Percentiles rank a stretch among this genome's conserved stretches.
Conservation (phyloP, 352 stramenopile species). For the Sclerospora graminicola region DNA sequence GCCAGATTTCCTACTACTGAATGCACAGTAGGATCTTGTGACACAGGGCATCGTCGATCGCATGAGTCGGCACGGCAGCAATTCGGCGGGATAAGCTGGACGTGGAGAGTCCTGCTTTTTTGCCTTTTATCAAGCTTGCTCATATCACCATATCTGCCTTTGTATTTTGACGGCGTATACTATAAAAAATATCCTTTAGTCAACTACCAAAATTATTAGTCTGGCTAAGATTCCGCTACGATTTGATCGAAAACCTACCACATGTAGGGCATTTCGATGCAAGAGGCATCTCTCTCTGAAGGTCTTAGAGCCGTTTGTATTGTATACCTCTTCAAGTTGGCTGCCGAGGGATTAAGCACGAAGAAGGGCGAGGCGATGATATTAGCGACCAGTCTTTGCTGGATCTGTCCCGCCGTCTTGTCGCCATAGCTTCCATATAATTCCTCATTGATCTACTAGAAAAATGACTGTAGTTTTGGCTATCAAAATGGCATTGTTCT, state of each 20-base stretch:
- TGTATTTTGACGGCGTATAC: neutral
- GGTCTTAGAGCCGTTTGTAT: constrained; percentile 5
- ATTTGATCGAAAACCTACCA: neutral
- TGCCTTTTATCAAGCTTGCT: neutral
- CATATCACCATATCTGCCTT: neutral
- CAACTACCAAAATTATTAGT: too few relatives aligned
- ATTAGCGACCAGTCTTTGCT: constrained; percentile 10
- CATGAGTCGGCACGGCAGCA: constrained; percentile 3
- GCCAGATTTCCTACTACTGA: constrained; percentile 19
- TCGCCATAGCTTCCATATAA: constrained; percentile 16
- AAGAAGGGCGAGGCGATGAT: constrained; percentile 7
- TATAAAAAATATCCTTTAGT: too few relatives aligned
- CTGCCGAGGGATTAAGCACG: constrained; percentile 11
- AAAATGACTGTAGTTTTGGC: neutral
- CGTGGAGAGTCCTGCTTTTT: neutral
- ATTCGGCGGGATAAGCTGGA: neutral
- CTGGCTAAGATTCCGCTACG: neutral
- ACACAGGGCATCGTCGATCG: constrained; percentile 19
- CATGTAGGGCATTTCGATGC: neutral
- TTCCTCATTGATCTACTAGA: neutral
- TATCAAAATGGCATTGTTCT: neutral
- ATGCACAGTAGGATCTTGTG: constrained; percentile 18
- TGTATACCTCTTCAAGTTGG: constrained; percentile 17
- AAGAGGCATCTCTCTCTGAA: too few relatives aligned
- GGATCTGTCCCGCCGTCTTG: constrained; percentile 18